A percentile compares a stretch with the other conserved stretches of the same genome.
phyloP scores from a whole-genome alignment of 306 rosid species.

The Benincasa hispida region DNA sequence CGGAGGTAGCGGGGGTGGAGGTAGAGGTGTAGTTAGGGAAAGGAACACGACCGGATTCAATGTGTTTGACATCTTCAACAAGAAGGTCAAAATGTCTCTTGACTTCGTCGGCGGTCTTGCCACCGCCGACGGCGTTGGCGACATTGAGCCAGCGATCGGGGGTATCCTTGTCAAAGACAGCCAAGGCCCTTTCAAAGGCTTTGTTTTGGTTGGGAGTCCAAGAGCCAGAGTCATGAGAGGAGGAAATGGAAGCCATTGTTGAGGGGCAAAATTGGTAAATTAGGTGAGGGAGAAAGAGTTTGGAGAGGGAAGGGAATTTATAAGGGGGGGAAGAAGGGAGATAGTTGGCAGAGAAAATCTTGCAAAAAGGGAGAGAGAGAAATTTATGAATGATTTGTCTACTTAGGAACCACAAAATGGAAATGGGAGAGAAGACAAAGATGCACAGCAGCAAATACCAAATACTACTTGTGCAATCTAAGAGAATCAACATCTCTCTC shows the following conservation, averaged over 20 bases:
- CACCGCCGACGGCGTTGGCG: conserved; percentile 77
- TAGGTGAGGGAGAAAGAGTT: conserved; percentile 7
- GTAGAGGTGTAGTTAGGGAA: conserved; percentile 59
- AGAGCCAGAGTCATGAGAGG: conserved; percentile 37
- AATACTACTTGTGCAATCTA: neutral
- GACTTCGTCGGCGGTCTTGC: conserved; percentile 74
- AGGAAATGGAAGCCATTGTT: conserved; percentile 66
- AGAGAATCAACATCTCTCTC: no score
- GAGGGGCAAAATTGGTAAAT: neutral
- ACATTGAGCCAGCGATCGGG: conserved; percentile 90
- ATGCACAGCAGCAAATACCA: conserved; percentile 15
- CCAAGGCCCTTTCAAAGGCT: conserved; percentile 87
- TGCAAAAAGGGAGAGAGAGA: conserved; percentile 18
- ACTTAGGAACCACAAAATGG: conserved; percentile 35
- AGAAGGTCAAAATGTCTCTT: conserved; percentile 72
- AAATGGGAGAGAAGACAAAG: conserved; percentile 23
- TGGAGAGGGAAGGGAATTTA: conserved; percentile 34
- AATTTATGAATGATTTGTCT: conserved; percentile 52
- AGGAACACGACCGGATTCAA: conserved; percentile 74
- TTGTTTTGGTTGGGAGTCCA: conserved; percentile 86
- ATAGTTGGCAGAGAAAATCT: conserved; percentile 48
- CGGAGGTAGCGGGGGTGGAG: conserved; percentile 3
- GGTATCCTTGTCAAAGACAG: conserved; percentile 77
- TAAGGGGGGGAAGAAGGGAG: conserved; percentile 16
- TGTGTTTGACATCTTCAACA: conserved; percentile 58